Evolutionary conservation across 257 asterid species (phyloP).

Genomic region (Solanum peruvianum): DNA sequence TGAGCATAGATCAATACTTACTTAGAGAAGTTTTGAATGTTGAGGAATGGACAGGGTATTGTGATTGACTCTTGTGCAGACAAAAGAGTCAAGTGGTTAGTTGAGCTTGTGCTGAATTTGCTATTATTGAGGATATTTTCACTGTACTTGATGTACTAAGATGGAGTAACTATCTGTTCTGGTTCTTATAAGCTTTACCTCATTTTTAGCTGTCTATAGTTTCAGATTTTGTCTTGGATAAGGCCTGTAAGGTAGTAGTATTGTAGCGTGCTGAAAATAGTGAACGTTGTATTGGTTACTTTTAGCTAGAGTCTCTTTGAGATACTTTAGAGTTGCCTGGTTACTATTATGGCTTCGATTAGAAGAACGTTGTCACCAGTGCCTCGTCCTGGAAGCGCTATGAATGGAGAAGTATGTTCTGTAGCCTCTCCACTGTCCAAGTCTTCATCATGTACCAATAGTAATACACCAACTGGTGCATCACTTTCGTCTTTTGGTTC

Average conservation of each 20-base stretch:
- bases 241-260: neutral
- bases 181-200: neutral
- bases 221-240: neutral
- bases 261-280: neutral
- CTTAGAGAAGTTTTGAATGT: neutral
- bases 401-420: constrained; percentile 46
- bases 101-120: neutral
- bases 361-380: constrained; percentile 60
- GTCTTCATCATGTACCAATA: constrained; percentile 41
- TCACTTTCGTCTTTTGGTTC: constrained; percentile 25
- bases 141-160: neutral
- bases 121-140: neutral
- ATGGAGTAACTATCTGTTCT: neutral
- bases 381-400: constrained; percentile 34
- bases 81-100: neutral
- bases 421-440: constrained; percentile 58
- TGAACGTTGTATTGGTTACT: neutral
- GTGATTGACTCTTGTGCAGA: neutral
- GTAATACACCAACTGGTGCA: constrained; percentile 20
- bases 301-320: neutral
- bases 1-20: neutral
- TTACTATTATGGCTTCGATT: constrained; percentile 50
- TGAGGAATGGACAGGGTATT: neutral
- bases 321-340: neutral
- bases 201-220: neutral